phyloP scores from a whole-genome alignment of 805 yeast genomes.

The Kockiozyma suomiensis region DNA sequence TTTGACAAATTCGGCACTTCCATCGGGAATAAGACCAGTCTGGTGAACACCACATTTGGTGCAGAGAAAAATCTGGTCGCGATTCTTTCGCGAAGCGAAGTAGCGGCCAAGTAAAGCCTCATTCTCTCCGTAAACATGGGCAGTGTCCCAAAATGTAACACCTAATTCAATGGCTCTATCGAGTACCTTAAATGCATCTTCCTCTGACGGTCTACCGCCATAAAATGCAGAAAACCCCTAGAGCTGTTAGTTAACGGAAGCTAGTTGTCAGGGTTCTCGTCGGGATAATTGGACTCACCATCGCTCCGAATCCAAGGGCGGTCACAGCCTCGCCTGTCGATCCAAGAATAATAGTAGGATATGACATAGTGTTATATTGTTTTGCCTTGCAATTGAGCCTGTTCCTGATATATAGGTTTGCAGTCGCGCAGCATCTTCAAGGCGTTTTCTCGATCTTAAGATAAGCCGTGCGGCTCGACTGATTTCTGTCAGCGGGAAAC shows the following conservation, averaged over 20 bases:
- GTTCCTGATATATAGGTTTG: too few species aligned
- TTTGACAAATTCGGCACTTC: conserved; percentile 27
- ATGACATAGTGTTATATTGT: conserved; percentile 2
- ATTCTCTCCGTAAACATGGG: conserved; percentile 68
- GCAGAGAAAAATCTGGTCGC: conserved; percentile 56
- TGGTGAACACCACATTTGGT: conserved; percentile 60
- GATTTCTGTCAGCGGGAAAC: too few species aligned
- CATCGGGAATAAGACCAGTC: conserved; percentile 39
- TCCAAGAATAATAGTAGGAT: conserved; percentile 21
- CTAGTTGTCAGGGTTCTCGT: too few species aligned
- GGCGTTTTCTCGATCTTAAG: too few species aligned
- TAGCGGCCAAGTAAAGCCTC: conserved; percentile 58
- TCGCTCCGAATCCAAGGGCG: conserved; percentile 29
- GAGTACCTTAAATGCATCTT: conserved; percentile 54
- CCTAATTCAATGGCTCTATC: conserved; percentile 53
- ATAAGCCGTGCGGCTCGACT: too few species aligned
- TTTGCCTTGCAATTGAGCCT: not conserved
- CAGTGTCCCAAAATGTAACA: conserved; percentile 60
- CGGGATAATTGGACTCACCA: conserved; percentile 15
- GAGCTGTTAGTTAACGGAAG: not conserved
- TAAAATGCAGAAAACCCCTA: conserved; percentile 31
- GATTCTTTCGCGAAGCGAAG: conserved; percentile 51
- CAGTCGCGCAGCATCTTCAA: too few species aligned
- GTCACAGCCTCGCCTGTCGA: conserved; percentile 21
- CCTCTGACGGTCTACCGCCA: conserved; percentile 41